Conservation (phyloP, 1,284 basidiomycete genomes). For the Cutaneotrichosporon cavernicola region DNA sequence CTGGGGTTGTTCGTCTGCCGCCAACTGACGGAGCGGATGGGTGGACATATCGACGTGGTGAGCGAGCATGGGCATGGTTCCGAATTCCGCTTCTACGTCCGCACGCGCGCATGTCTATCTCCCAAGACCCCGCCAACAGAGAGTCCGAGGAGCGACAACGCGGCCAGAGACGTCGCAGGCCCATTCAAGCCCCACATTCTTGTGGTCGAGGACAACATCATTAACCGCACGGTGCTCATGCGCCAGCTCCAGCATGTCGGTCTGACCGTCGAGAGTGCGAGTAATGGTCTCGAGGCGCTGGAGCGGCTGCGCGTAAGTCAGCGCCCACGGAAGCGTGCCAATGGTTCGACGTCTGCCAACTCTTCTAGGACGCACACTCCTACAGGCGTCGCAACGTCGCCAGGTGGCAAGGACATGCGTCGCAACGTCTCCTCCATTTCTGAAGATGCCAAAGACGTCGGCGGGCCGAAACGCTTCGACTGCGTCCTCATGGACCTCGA, state of each 20-base stretch:
- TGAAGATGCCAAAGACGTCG: neutral
- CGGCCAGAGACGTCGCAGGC: neutral
- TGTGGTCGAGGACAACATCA: conserved; percentile 43
- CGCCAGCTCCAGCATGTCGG: conserved; percentile 26
- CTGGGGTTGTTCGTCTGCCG: conserved; percentile 39
- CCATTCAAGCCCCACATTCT: conserved; percentile 30
- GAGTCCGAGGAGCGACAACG: neutral
- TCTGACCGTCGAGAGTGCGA: conserved; percentile 30
- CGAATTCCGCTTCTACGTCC: conserved; percentile 53
- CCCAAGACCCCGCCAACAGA: neutral
- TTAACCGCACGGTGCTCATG: conserved; percentile 42
- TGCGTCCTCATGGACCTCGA: conserved; percentile 52
- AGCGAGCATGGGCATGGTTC: conserved; percentile 31
- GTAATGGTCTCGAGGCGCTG: conserved; percentile 54
- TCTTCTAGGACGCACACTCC: neutral
- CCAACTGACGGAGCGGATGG: conserved; percentile 33
- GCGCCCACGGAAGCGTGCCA: neutral
- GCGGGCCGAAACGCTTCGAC: conserved; percentile 32
- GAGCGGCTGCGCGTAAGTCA: conserved; percentile 36
- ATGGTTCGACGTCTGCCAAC: neutral
- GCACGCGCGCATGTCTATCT: conserved; percentile 4
- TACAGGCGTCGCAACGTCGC: neutral
- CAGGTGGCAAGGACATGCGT: neutral
- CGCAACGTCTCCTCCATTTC: neutral
- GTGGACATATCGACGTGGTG: conserved; percentile 34